phyloP scores from a whole-genome alignment of 371 early-diverging fungal species.

The Mortierella sp. region DNA sequence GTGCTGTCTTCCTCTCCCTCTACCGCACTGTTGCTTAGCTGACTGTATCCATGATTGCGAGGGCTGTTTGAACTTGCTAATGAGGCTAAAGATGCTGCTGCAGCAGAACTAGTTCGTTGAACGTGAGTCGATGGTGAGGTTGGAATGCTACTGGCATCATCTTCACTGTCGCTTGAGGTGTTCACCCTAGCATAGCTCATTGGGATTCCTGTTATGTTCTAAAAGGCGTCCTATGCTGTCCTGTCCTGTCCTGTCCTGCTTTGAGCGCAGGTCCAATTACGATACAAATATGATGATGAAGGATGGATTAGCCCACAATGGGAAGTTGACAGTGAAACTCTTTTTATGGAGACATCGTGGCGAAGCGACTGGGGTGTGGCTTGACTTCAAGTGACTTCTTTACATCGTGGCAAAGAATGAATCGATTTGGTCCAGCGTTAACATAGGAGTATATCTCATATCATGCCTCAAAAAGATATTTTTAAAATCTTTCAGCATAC shows the following conservation, averaged over 20 bases:
- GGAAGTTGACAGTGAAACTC: neutral
- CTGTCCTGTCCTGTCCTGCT: neutral
- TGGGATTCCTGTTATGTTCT: conserved; percentile 2
- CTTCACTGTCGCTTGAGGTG: conserved; percentile 45
- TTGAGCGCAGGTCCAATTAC: conserved; percentile 1
- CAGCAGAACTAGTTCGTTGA: conserved; percentile 9
- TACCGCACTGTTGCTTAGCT: neutral
- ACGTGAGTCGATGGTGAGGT: conserved; percentile 5
- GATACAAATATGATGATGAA: neutral
- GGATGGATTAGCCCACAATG: neutral
- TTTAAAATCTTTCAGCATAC: too few relatives aligned
- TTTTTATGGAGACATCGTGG: neutral
- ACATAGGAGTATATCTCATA: too few relatives aligned
- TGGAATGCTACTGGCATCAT: conserved; percentile 14
- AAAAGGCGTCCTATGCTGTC: neutral
- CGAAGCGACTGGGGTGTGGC: neutral
- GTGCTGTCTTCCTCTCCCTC: neutral
- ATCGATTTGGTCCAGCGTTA: too few relatives aligned
- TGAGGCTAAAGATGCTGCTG: conserved; percentile 30
- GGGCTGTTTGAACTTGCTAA: neutral
- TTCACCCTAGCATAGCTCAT: conserved; percentile 52
- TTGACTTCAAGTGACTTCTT: neutral
- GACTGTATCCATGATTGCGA: conserved; percentile 13
- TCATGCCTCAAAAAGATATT: too few relatives aligned
- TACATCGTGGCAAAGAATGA: too few relatives aligned